Conservation (phyloP, 306 rosid species). For the Glycine latifolia region DNA sequence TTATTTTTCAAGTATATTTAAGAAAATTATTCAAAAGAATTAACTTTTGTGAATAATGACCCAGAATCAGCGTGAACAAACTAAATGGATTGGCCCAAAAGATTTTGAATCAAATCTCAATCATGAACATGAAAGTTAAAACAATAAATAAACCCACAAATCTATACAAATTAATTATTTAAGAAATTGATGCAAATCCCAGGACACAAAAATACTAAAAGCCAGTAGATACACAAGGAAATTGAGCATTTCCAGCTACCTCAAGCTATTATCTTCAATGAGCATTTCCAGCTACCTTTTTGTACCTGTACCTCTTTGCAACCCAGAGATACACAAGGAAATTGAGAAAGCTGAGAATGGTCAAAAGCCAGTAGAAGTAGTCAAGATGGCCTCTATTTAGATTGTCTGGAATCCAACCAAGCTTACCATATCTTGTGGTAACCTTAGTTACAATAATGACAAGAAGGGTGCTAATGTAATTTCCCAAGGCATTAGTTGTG, state of each 20-base stretch:
- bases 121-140: too few species aligned
- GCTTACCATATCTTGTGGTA: slow-evolving; percentile 66
- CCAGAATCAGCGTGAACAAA: too few species aligned
- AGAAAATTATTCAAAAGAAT: too few species aligned
- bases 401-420: slow-evolving; percentile 91
- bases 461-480: slow-evolving; percentile 77
- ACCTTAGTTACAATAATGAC: slow-evolving; percentile 67
- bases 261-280: slow-evolving; percentile 8
- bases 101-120: too few species aligned
- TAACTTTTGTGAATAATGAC: too few species aligned
- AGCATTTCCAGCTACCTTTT: slow-evolving; percentile 52
- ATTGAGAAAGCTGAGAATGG: slow-evolving; percentile 69
- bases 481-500: slow-evolving; percentile 71
- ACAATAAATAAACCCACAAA: background rate
- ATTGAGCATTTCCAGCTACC: too few species aligned
- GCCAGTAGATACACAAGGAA: too few species aligned
- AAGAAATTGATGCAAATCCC: background rate
- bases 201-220: background rate
- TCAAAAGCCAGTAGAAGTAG: slow-evolving; percentile 75
- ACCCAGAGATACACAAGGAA: slow-evolving; percentile 65
- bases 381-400: slow-evolving; percentile 87
- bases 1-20: too few species aligned
- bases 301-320: slow-evolving; percentile 71
- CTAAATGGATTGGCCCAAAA: too few species aligned
- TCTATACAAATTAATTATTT: slow-evolving; percentile 18